These are phyloP conservation scores for Plasmopara viticola DNA, from an alignment of 352 stramenopile species.

Conservation along the genomic window DNA sequence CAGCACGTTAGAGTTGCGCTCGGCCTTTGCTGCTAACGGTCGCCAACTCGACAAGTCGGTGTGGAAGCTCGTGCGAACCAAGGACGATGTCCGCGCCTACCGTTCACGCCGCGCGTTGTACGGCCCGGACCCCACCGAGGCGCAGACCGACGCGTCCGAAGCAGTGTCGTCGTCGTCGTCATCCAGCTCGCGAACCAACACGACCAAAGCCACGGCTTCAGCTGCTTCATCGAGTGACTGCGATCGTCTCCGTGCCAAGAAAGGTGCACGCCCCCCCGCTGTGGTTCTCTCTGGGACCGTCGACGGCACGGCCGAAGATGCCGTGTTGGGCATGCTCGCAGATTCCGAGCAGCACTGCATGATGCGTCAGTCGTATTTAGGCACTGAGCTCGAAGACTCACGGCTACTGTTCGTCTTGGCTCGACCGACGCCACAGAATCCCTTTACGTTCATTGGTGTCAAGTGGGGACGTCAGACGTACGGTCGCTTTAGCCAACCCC, in stretches of 20 bases:
- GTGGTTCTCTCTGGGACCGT: slow-evolving; percentile 35
- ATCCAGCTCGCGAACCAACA: slow-evolving; percentile 19
- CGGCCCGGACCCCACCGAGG: slow-evolving; percentile 16
- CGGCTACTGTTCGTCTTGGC: slow-evolving; percentile 31
- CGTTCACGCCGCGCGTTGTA: slow-evolving; percentile 31
- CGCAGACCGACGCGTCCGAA: slow-evolving; percentile 14
- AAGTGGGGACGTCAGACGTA: slow-evolving; percentile 41
- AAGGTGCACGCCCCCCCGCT: slow-evolving; percentile 22
- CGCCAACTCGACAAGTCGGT: slow-evolving; percentile 28
- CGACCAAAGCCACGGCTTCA: slow-evolving; percentile 21
- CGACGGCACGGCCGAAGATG: slow-evolving; percentile 36
- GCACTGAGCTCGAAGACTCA: slow-evolving; percentile 31
- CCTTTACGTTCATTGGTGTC: slow-evolving; percentile 39
- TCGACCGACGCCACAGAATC: slow-evolving; percentile 26
- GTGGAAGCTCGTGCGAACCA: slow-evolving; percentile 39
- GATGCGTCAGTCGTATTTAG: slow-evolving; percentile 35
- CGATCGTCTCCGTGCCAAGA: slow-evolving; percentile 17
- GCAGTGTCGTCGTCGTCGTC: slow-evolving; percentile 25
- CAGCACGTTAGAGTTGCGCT: slow-evolving; percentile 30
- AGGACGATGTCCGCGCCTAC: slow-evolving; percentile 32
- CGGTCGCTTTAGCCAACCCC: slow-evolving; percentile 30
- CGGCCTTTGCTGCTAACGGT: slow-evolving; percentile 23
- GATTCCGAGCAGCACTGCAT: slow-evolving; percentile 33
- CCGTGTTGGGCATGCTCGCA: slow-evolving; percentile 34
- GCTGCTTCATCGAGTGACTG: slow-evolving; percentile 16